phyloP scores from a whole-genome alignment of 176 grass and related monocot species.

The Rhynchospora breviuscula region DNA sequence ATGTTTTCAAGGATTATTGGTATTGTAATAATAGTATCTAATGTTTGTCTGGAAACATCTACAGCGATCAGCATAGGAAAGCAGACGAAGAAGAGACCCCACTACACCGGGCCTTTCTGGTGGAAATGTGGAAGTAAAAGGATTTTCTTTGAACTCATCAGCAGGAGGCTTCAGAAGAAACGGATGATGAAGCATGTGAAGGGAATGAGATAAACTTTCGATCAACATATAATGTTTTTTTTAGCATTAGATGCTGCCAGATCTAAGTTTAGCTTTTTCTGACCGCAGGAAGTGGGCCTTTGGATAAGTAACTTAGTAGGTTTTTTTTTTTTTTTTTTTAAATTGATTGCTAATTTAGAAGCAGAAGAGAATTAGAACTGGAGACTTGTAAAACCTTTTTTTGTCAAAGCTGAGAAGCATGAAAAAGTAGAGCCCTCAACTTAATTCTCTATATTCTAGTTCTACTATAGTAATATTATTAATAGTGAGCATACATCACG shows the following conservation, averaged over 20 bases:
- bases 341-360: not conserved
- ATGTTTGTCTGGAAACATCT: slow-evolving; percentile 31
- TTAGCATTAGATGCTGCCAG: not conserved
- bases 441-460: no score
- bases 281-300: not conserved
- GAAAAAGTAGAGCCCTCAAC: not conserved
- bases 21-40: not conserved
- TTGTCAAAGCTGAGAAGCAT: not conserved
- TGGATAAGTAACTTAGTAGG: not conserved
- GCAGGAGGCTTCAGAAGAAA: slow-evolving; percentile 29
- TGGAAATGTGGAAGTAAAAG: slow-evolving; percentile 96
- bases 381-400: not conserved
- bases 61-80: slow-evolving; percentile 32
- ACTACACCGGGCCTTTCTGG: slow-evolving; percentile 59
- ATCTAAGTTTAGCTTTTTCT: not conserved
- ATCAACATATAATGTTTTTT: not conserved
- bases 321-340: not conserved
- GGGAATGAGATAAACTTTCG: slow-evolving; percentile 10
- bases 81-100: slow-evolving; percentile 46
- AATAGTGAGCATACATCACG: no score
- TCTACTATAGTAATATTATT: no score
- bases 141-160: slow-evolving; percentile 57
- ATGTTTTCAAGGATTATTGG: not conserved
- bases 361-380: not conserved
- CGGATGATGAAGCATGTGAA: slow-evolving; percentile 28